phyloP scores from a whole-genome alignment of 1,284 basidiomycete genomes.

The Exobasidium rhododendri region DNA sequence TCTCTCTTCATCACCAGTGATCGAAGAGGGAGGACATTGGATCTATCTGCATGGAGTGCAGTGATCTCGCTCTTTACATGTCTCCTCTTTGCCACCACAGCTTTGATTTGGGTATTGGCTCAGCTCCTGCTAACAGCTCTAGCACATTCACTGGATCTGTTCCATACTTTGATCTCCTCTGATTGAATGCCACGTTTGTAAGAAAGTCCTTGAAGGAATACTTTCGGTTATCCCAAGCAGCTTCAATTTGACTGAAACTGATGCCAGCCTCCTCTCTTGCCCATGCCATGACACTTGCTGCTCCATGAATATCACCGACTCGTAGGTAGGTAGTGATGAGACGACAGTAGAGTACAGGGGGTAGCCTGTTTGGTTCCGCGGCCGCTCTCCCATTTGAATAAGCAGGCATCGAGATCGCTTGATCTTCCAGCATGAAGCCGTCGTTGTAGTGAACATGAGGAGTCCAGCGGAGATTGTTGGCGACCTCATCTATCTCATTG shows the following conservation, averaged over 20 bases:
- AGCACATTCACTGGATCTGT: not conserved
- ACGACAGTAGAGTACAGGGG: not conserved
- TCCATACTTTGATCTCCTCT: not conserved
- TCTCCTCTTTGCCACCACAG: conserved; percentile 1
- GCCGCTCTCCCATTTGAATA: not conserved
- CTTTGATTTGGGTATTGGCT: not conserved
- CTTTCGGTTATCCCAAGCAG: not conserved
- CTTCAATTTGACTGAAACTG: not conserved
- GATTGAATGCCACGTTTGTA: not conserved
- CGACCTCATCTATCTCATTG: not conserved
- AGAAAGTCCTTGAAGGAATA: not conserved
- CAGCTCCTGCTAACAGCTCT: not conserved
- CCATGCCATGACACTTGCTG: conserved; percentile 6
- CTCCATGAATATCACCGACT: not conserved
- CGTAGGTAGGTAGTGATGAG: conserved; percentile 1
- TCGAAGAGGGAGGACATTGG: conserved; percentile 45
- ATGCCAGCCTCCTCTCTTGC: not conserved
- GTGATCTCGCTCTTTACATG: not conserved
- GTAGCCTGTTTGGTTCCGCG: not conserved
- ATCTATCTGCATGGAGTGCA: conserved; percentile 17
- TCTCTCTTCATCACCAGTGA: conserved; percentile 17
- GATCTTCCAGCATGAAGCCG: not conserved
- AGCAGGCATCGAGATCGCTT: not conserved
- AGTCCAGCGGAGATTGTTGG: not conserved
- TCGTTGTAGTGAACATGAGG: not conserved